Percentiles rank a stretch among this genome's conserved stretches.
Conservation (phyloP, 768 basidiomycete genomes). For the Rhodotorula diobovata region DNA sequence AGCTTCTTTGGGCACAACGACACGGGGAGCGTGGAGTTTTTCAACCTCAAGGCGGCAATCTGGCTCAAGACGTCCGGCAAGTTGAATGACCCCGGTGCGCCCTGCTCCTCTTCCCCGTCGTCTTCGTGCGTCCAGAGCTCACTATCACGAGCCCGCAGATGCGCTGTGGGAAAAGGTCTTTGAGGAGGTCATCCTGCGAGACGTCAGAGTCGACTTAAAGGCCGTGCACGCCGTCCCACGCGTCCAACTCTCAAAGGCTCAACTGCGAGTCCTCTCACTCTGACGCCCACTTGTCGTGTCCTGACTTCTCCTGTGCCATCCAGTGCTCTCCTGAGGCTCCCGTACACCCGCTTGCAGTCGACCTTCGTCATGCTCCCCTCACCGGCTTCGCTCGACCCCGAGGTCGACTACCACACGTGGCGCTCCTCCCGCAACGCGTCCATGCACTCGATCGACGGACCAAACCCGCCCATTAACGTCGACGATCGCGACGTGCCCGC, state of each 20-base stretch:
- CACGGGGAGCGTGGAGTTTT: not conserved
- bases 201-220: not conserved
- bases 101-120: not conserved
- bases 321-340: not conserved
- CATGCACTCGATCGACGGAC: no score
- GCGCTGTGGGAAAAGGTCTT: not conserved
- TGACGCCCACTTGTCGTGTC: not conserved
- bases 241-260: not conserved
- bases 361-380: slow-evolving; percentile 3
- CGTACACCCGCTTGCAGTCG: not conserved
- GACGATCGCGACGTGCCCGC: no score
- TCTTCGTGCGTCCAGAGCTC: not conserved
- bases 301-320: not conserved
- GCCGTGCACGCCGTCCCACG: not conserved
- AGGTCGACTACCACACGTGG: not conserved
- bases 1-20: not conserved
- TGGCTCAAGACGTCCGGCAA: not conserved
- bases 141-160: not conserved
- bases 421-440: not conserved
- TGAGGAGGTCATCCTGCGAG: not conserved
- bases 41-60: slow-evolving; percentile 3
- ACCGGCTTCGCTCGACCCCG: not conserved
- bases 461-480: not conserved
- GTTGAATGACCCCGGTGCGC: not conserved
- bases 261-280: not conserved